These are phyloP conservation scores for Backusella psychrophila DNA, from an alignment of 192 early-diverging fungal species.

Conservation along the genomic window DNA sequence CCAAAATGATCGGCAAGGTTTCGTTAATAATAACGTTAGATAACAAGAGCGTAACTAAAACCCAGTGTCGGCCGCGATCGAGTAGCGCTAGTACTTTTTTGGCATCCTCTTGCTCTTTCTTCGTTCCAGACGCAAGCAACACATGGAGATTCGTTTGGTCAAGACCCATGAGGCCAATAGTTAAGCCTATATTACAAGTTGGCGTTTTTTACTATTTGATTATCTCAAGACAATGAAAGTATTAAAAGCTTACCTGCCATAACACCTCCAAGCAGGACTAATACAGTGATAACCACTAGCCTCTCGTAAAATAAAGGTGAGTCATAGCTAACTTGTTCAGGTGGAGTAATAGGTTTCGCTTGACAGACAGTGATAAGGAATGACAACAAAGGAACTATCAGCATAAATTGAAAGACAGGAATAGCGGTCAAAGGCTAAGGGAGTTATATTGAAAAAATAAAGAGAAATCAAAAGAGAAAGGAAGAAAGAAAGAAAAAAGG, in stretches of 20 bases:
- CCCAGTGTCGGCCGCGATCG: constrained; percentile 72
- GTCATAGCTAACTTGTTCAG: not conserved
- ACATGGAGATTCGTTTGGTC: constrained; percentile 83
- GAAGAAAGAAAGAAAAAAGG: not conserved
- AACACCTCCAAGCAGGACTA: constrained; percentile 81
- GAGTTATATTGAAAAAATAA: not conserved
- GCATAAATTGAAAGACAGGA: not conserved
- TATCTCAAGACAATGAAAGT: constrained; percentile 5
- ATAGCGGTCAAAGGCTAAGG: not conserved
- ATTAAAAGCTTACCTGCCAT: constrained; percentile 60
- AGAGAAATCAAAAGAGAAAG: not conserved
- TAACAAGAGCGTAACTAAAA: constrained; percentile 90
- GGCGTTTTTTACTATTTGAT: not conserved
- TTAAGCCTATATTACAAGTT: constrained; percentile 15
- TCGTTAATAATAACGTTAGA: constrained; percentile 96
- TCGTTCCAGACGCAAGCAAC: constrained; percentile 73
- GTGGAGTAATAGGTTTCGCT: not conserved
- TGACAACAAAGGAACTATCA: not conserved
- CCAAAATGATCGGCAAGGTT: constrained; percentile 82
- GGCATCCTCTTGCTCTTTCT: constrained; percentile 69
- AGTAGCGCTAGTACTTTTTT: constrained; percentile 44
- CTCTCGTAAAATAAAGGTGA: constrained; percentile 44
- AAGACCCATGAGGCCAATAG: constrained; percentile 51
- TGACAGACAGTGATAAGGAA: not conserved
- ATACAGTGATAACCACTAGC: constrained; percentile 47